Conservation (phyloP, 2,329 filamentous ascomycete species). For the Calonectria pteridis region DNA sequence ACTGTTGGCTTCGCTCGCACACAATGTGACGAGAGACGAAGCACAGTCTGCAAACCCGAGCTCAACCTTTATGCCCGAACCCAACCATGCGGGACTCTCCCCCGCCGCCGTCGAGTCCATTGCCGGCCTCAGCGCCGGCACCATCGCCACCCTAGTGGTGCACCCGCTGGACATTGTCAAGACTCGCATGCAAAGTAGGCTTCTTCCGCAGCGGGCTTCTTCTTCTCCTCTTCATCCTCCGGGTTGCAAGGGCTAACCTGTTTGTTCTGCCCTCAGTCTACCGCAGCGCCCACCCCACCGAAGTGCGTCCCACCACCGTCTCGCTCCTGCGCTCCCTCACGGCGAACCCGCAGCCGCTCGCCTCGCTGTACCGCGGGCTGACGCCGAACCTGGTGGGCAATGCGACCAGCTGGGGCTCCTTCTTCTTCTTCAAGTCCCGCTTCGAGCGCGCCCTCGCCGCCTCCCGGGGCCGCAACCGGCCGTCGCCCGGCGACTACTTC, state of each 20-base stretch:
- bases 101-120: constrained; percentile 87
- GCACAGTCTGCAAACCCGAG: neutral
- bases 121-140: constrained; percentile 90
- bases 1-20: constrained; percentile 21
- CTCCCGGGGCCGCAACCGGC: constrained; percentile 31
- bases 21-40: constrained; percentile 42
- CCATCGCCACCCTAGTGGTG: constrained; percentile 86
- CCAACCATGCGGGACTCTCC: constrained; percentile 71
- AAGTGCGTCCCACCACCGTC: constrained; percentile 60
- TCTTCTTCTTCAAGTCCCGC: constrained; percentile 82
- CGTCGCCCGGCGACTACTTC: constrained; percentile 80
- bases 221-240: too few species aligned
- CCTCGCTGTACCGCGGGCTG: constrained; percentile 88
- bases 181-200: constrained; percentile 88
- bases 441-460: constrained; percentile 62
- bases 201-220: neutral
- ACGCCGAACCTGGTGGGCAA: constrained; percentile 93
- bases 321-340: constrained; percentile 65
- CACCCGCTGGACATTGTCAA: constrained; percentile 97
- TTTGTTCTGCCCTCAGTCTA: constrained; percentile 56
- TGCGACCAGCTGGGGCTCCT: constrained; percentile 89
- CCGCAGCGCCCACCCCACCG: constrained; percentile 56
- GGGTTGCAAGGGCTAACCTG: constrained; percentile 16
- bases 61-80: constrained; percentile 59
- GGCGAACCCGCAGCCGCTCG: constrained; percentile 66